These are phyloP conservation scores for Tagetes erecta DNA, from an alignment of 129 eudicot species.

Conservation along the genomic window DNA sequence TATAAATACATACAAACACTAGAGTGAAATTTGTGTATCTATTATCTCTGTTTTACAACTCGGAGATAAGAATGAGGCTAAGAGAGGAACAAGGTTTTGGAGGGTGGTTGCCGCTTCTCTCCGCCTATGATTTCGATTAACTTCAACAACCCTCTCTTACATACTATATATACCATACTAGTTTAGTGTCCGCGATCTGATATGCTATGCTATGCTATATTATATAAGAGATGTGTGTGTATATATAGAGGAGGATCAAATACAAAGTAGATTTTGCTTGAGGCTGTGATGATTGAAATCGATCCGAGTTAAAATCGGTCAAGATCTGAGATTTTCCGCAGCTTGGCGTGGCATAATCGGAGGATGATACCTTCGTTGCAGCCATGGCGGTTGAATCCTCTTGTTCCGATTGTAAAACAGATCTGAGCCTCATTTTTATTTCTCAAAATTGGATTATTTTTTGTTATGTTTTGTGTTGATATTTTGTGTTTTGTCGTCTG, in stretches of 20 bases:
- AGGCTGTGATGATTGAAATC: conserved; percentile 37
- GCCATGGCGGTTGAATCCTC: conserved; percentile 38
- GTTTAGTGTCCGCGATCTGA: no score
- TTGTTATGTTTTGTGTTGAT: no score
- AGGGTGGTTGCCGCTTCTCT: conserved; percentile 35
- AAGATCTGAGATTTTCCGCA: conserved; percentile 28
- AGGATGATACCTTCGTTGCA: conserved; percentile 39
- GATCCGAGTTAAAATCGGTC: conserved; percentile 30
- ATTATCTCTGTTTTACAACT: conserved; percentile 25
- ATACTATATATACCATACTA: not conserved
- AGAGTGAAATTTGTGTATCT: not conserved
- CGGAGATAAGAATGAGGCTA: conserved; percentile 23
- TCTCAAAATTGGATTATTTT: no score
- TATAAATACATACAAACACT: not conserved
- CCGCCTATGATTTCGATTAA: conserved; percentile 16
- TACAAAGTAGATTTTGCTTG: not conserved
- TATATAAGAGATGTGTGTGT: not conserved
- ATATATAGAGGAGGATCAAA: not conserved
- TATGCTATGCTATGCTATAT: no score
- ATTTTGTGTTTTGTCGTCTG: no score
- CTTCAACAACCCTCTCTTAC: conserved; percentile 30
- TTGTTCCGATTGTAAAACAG: conserved; percentile 25
- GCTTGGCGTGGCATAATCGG: conserved; percentile 40
- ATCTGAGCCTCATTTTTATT: conserved; percentile 31
- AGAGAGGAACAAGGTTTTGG: conserved; percentile 32